Base-by-base conservation (phyloP, 192 early-diverging fungal genomes). In the Funneliformis mosseae region DNA sequence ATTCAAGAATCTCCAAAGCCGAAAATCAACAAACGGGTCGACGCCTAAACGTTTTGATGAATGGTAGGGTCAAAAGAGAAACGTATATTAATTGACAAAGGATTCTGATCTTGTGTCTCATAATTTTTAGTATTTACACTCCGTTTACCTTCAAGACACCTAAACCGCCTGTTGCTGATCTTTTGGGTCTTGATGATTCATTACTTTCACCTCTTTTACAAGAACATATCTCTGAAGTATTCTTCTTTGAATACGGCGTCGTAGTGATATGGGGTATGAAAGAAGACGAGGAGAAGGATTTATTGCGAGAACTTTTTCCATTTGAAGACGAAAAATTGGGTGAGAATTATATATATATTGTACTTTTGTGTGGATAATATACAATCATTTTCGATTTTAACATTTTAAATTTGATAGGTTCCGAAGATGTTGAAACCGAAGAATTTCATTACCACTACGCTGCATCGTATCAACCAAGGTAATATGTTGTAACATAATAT, bases 221-320 rank as follows among this genome's bases (percentile, higher is more conserved):
- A 21, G 81, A 75, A 25, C 81, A 84, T 45, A 81, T 83, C 7
- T 87, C 89, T 43, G 95, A 97, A 83, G 84, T 95, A 63, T 92
- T 97, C 81, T 90, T 93, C 70, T 97, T 99, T 84, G 96, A 97
- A 81, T 97, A 97, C 83, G 96, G 96, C 46, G 96, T 97, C 8
- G 90, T 95, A 16, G 97, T 99, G 0, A 93, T 99, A 80, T 99
- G 97, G 97, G 96, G 96, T 43, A 94, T 97, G 91, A 89, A 91
- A 38, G 92, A 93, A 75, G 83, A 88, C 27, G 96, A 99, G 78
- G 96, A 98, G 76, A 84, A 88, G 28, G 84, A 88, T 63, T 83
- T 97, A 46, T 85, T 99, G 61, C 85, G 87, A 18, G 94, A 95
- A 77, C 83, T 98, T 2, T 81, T 84, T 18, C 84, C 86, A 2